Evolutionary conservation across 2,329 filamentous ascomycete species (phyloP).

Genomic region (Hirsutella thompsonii): DNA sequence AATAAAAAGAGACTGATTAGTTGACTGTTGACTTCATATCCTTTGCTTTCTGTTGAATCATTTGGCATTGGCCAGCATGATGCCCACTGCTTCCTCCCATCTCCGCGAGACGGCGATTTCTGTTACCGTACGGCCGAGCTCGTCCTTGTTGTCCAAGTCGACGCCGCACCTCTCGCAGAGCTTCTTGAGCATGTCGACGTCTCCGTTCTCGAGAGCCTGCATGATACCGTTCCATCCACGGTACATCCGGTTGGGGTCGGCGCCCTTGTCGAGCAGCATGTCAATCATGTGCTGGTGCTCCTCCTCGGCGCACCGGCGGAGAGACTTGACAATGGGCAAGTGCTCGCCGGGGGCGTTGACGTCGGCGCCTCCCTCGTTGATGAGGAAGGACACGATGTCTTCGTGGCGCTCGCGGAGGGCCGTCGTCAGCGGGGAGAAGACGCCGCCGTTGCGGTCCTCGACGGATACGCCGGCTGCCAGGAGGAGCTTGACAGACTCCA

Average conservation of each 20-base stretch:
- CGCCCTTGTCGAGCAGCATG: slow-evolving; percentile 48
- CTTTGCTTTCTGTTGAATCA: not conserved
- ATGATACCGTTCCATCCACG: slow-evolving; percentile 54
- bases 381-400: slow-evolving; percentile 47
- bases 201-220: slow-evolving; percentile 53
- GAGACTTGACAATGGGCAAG: slow-evolving; percentile 56
- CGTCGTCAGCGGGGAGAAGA: slow-evolving; percentile 57
- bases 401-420: slow-evolving; percentile 50
- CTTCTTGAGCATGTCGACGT: slow-evolving; percentile 37
- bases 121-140: slow-evolving; percentile 37
- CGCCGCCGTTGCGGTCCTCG: slow-evolving; percentile 60
- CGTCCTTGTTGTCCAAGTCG: slow-evolving; percentile 39
- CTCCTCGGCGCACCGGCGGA: slow-evolving; percentile 41
- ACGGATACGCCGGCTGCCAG: slow-evolving; percentile 52
- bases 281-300: slow-evolving; percentile 48
- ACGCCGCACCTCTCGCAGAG: slow-evolving; percentile 35
- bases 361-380: slow-evolving; percentile 49
- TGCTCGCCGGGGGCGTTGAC: slow-evolving; percentile 58
- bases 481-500: slow-evolving; percentile 54
- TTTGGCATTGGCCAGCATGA: slow-evolving; percentile 27
- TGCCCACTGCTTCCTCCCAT: slow-evolving; percentile 42
- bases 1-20: not conserved
- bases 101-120: slow-evolving; percentile 46
- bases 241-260: slow-evolving; percentile 56
- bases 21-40: not conserved